Base-by-base conservation (phyloP, 805 yeast species). In the Geotrichum ghanense region DNA sequence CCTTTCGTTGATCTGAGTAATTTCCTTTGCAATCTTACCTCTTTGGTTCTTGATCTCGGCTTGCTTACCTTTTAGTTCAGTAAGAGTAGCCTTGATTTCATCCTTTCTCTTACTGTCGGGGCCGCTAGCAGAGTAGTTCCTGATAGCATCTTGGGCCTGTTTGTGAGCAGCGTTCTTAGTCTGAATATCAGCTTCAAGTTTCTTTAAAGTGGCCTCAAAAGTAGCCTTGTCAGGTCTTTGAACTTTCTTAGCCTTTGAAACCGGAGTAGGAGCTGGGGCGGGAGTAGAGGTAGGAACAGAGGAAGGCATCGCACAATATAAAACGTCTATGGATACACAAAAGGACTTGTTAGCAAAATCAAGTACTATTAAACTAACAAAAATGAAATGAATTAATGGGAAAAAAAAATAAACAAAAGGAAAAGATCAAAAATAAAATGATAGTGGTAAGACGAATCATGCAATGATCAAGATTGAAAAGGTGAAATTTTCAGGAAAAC, bases 1-100 rank as follows among this genome's bases (percentile, higher is more conserved):
- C 48, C 70, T 70, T 47, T 74, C 68, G 57, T 92, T 97, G 51
- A 80, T 65, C 39, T 71, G 70, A 64, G 78, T 82, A 62, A 90
- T 76, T 66, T 82, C 85, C 50, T 81, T 85, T 56, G 69, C 52
- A 63, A 66, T 61, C 37, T 65, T 56, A 51, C 64, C 68, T 63
- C 76, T 70, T 51, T 70, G 65, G 41, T 60, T 56, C 59, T 74
- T 75, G 54, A 72, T 64, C 52, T 67, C 70, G 46, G 73, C 68
- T 63, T 39, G 59, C 50, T 67, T 65, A 54, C 65, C 67, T 59
- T 70, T 70, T 52, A 74, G 64, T 47, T 63, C 69, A 48, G 67
- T 68, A 48, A 75, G 67, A 61, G 73, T 68, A 43, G 66, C 71
- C 50, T 68, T 67, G 54, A 71, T 78, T 71, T 59, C 73, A 71